These are phyloP conservation scores for Fusarium bulbicola DNA, from an alignment of 2,329 filamentous ascomycete species.

Conservation along the genomic window DNA sequence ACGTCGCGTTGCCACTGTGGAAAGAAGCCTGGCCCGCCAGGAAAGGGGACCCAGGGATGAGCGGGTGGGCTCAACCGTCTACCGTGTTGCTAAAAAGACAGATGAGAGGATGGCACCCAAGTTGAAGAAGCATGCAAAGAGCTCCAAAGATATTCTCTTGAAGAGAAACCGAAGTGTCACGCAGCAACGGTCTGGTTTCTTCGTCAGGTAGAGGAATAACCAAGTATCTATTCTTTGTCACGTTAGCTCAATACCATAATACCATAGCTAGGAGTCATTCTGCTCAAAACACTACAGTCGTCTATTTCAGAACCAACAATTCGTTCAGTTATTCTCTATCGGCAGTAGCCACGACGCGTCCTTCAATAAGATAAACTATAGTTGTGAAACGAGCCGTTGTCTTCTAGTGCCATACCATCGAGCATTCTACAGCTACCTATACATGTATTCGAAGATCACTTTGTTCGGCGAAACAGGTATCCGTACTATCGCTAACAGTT, in stretches of 20 bases:
- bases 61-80: slow-evolving; percentile 63
- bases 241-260: slow-evolving; percentile 12
- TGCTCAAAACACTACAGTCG: background rate
- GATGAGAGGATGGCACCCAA: slow-evolving; percentile 61
- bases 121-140: slow-evolving; percentile 53
- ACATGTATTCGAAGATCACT: background rate
- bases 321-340: background rate
- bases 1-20: slow-evolving; percentile 55
- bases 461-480: slow-evolving; percentile 1
- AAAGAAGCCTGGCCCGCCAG: slow-evolving; percentile 50
- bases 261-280: slow-evolving; percentile 7
- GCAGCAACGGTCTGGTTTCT: slow-evolving; percentile 54
- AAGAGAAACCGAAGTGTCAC: slow-evolving; percentile 54
- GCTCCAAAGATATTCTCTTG: slow-evolving; percentile 56
- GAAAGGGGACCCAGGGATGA: slow-evolving; percentile 56
- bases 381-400: background rate
- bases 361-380: background rate
- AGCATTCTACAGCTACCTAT: background rate
- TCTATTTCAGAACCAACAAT: background rate
- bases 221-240: slow-evolving; percentile 1
- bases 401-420: background rate
- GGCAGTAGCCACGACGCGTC: background rate
- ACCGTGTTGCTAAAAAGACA: slow-evolving; percentile 57
- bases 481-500: background rate
- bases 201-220: slow-evolving; percentile 42